phyloP scores from a whole-genome alignment of 805 yeast species.

The Limtongia smithiae region DNA sequence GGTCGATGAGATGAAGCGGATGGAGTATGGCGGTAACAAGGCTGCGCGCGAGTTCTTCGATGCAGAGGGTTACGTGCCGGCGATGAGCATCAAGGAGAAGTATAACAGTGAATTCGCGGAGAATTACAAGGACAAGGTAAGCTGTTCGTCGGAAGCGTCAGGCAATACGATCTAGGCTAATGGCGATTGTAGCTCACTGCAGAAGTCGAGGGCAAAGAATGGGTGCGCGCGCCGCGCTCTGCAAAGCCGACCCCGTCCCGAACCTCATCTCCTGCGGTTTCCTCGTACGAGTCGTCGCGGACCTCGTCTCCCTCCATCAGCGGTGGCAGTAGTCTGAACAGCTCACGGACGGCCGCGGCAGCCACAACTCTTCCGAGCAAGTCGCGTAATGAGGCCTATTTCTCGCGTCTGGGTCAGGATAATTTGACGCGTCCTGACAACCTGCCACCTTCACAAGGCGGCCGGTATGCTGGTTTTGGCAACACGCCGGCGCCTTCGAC shows the following conservation, averaged over 20 bases:
- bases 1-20: slow-evolving; percentile 79
- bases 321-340: no score
- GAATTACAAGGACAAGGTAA: slow-evolving; percentile 71
- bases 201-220: slow-evolving; percentile 67
- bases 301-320: slow-evolving; percentile 32
- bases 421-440: slow-evolving; percentile 72
- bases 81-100: slow-evolving; percentile 64
- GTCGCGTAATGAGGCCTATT: slow-evolving; percentile 73
- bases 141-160: not conserved
- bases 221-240: slow-evolving; percentile 34
- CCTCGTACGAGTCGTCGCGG: slow-evolving; percentile 12
- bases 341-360: no score
- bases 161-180: not conserved
- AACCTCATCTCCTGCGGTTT: slow-evolving; percentile 19
- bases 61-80: slow-evolving; percentile 64
- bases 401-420: slow-evolving; percentile 69
- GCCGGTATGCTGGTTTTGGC: slow-evolving; percentile 89
- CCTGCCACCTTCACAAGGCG: slow-evolving; percentile 91
- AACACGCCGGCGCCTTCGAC: slow-evolving; percentile 47
- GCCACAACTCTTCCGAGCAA: slow-evolving; percentile 35
- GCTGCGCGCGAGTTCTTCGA: slow-evolving; percentile 65
- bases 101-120: slow-evolving; percentile 90
- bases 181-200: slow-evolving; percentile 49
- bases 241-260: slow-evolving; percentile 10
- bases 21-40: slow-evolving; percentile 91